Percentiles rank a stretch among this genome's conserved stretches.
Evolutionary conservation across 2,329 filamentous ascomycete species (phyloP).

Genomic region (Cryoendolithus antarcticus): DNA sequence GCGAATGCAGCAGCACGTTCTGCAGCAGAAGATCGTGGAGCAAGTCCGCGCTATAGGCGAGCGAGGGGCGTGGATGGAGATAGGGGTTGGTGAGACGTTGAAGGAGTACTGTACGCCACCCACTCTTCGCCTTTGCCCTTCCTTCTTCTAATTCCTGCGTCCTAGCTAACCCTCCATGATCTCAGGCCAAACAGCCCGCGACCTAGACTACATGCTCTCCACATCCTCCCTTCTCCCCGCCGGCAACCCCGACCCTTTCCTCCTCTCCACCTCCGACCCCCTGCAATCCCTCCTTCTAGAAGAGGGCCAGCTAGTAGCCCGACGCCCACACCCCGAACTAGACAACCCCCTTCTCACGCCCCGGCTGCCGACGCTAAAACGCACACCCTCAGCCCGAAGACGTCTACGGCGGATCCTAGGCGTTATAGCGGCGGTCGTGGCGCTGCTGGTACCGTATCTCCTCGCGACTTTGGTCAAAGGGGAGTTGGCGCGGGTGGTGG

Average conservation of each 20-base stretch:
- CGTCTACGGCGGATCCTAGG: constrained; percentile 1
- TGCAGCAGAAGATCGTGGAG: constrained; percentile 14
- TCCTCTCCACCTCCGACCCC: constrained; percentile 10
- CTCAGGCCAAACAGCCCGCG: constrained; percentile 10
- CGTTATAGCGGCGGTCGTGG: constrained; percentile 1
- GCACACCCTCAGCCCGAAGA: not conserved
- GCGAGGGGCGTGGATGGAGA: constrained; percentile 13
- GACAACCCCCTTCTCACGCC: not conserved
- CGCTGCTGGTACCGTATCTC: constrained; percentile 4
- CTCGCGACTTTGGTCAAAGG: constrained; percentile 3
- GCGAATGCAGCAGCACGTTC: constrained; percentile 12
- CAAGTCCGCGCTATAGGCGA: constrained; percentile 13
- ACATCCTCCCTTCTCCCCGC: constrained; percentile 2
- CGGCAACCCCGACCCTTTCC: constrained; percentile 9
- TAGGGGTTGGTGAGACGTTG: constrained; percentile 12
- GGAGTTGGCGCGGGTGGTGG: no score
- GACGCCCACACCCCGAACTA: not conserved
- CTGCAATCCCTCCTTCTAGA: constrained; percentile 12
- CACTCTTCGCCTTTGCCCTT: not conserved
- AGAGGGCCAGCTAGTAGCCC: constrained; percentile 10
- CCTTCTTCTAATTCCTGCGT: not conserved
- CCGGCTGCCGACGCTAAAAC: not conserved
- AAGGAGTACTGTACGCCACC: constrained; percentile 13
- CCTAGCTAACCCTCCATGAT: not conserved
- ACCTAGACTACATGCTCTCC: constrained; percentile 12